Evolutionary conservation across 1,139 yeast species (phyloP).

Genomic region (Arxiozyma telluris): DNA sequence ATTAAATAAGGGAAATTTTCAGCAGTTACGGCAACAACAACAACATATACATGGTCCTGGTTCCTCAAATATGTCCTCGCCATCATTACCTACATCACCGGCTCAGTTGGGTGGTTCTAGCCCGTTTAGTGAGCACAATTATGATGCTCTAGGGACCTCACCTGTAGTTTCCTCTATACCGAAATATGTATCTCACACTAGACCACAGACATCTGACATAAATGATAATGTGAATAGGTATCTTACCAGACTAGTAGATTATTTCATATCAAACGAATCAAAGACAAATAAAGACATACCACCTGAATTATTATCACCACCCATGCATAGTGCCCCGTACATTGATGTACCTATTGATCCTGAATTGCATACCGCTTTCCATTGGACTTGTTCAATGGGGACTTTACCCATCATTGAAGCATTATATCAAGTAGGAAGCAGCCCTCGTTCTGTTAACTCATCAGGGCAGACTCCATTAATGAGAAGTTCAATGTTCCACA

Average conservation of each 20-base stretch:
- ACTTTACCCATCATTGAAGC: constrained; percentile 64
- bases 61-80: constrained; percentile 25
- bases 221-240: constrained; percentile 35
- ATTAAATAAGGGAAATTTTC: constrained; percentile 4
- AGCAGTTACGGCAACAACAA: constrained; percentile 3
- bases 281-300: constrained; percentile 23
- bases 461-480: constrained; percentile 81
- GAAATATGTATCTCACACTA: constrained; percentile 17
- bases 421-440: constrained; percentile 63
- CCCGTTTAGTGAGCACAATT: constrained; percentile 24
- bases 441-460: constrained; percentile 62
- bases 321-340: constrained; percentile 34
- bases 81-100: constrained; percentile 33
- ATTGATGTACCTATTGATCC: constrained; percentile 61
- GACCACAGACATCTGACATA: constrained; percentile 26
- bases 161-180: constrained; percentile 27
- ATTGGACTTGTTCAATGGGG: constrained; percentile 97
- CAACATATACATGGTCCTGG: neutral
- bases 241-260: constrained; percentile 39
- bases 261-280: constrained; percentile 62
- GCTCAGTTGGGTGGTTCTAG: constrained; percentile 29
- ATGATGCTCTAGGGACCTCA: constrained; percentile 23
- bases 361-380: constrained; percentile 91
- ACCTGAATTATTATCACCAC: constrained; percentile 48
- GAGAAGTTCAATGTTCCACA: constrained; percentile 75